Evolutionary conservation across 441 rosid species (phyloP).

Genomic region (Sinapis alba): DNA sequence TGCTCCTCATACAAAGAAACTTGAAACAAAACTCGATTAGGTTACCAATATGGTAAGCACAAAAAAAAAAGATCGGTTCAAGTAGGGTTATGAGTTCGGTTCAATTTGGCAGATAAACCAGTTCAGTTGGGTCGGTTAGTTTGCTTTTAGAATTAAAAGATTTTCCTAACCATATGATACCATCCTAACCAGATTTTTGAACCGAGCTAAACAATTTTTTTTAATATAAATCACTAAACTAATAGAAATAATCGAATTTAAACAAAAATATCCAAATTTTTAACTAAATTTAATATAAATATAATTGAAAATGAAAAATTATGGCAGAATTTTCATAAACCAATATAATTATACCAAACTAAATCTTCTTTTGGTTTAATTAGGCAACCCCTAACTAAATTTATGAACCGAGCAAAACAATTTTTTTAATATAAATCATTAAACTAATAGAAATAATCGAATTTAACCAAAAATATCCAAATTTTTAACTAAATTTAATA

Average conservation of each 20-base stretch:
- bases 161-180: background rate
- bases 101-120: background rate
- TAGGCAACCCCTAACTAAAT: background rate
- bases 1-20: slow-evolving; percentile 31
- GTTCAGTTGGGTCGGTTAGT: background rate
- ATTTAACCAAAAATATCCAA: no score
- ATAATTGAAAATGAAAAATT: no score
- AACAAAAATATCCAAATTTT: no score
- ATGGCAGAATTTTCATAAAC: background rate
- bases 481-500: no score
- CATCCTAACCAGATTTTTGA: background rate
- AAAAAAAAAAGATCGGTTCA: background rate
- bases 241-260: background rate
- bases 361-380: no score
- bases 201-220: background rate
- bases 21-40: background rate
- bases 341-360: no score
- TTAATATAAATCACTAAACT: no score
- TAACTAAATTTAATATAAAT: no score
- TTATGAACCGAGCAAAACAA: background rate
- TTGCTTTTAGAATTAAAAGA: background rate
- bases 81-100: background rate
- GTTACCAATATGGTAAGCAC: background rate
- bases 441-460: background rate
- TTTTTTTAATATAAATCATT: no score